Conservation (phyloP, 768 basidiomycete genomes). For the Boletus tomentosulus region DNA sequence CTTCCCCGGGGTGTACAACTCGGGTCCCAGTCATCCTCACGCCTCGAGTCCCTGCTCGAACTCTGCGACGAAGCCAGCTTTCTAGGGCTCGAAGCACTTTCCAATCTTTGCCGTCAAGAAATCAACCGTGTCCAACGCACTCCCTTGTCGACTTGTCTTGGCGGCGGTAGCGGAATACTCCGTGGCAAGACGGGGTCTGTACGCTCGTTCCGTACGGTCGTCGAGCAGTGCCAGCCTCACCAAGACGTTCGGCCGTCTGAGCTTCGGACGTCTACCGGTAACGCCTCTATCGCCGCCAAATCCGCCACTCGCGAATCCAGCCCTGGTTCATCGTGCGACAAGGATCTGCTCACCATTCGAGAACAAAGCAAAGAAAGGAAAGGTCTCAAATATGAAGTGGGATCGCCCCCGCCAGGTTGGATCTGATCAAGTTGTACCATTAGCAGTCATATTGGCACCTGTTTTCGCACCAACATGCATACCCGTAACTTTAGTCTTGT, state of each 20-base stretch:
- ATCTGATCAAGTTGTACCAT: conserved; percentile 30
- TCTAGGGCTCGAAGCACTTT: conserved; percentile 63
- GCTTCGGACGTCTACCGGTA: not conserved
- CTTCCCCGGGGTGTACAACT: conserved; percentile 62
- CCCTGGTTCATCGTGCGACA: conserved; percentile 11
- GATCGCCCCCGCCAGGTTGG: conserved; percentile 44
- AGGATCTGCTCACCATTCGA: conserved; percentile 7
- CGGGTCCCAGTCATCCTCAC: conserved; percentile 38
- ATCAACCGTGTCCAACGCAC: conserved; percentile 48
- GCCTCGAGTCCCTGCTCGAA: conserved; percentile 65
- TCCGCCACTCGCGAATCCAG: conserved; percentile 1
- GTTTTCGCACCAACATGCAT: not conserved
- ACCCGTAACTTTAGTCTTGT: not conserved
- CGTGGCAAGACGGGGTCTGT: conserved; percentile 50
- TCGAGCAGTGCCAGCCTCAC: conserved; percentile 45
- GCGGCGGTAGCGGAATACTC: conserved; percentile 34
- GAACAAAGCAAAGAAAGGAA: conserved; percentile 12
- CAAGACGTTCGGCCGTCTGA: conserved; percentile 13
- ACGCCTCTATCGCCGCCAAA: not conserved
- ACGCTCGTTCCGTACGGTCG: conserved; percentile 56
- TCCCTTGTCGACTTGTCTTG: conserved; percentile 26
- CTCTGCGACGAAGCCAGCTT: conserved; percentile 77
- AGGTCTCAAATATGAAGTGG: conserved; percentile 1
- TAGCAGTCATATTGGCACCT: not conserved
- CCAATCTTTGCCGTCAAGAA: conserved; percentile 64